A percentile compares a stretch with the other conserved stretches of the same genome.
Conservation (phyloP, 2,329 filamentous ascomycete species). For the Sordariomycetes sp. region DNA sequence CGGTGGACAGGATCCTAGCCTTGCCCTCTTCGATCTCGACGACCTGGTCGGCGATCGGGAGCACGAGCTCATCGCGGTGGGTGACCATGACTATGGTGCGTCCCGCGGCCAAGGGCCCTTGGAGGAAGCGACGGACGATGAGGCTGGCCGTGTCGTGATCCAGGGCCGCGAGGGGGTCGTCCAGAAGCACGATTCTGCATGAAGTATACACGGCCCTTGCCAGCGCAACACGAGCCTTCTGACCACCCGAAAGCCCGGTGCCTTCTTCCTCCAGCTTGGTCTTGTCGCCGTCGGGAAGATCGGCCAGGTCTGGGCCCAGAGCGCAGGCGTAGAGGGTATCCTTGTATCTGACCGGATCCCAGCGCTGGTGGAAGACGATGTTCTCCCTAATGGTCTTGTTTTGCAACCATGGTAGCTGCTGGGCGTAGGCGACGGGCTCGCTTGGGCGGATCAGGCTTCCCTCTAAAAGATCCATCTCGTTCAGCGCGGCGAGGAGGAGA, state of each 20-base stretch:
- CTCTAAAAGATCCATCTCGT: conserved; percentile 57
- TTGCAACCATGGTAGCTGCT: conserved; percentile 57
- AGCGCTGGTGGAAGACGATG: conserved; percentile 51
- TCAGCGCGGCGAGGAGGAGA: conserved; percentile 47
- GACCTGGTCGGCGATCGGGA: conserved; percentile 63
- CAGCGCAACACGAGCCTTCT: conserved; percentile 54
- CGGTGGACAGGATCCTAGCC: conserved; percentile 37
- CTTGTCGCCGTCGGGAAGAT: conserved; percentile 47
- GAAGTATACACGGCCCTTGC: conserved; percentile 53
- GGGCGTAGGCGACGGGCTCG: conserved; percentile 44
- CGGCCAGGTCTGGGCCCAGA: conserved; percentile 43
- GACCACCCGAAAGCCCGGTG: conserved; percentile 53
- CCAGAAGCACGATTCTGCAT: conserved; percentile 47
- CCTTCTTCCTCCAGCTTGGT: conserved; percentile 54
- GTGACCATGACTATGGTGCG: conserved; percentile 74
- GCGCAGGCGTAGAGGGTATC: conserved; percentile 53
- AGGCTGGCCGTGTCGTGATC: conserved; percentile 53
- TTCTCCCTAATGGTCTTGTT: conserved; percentile 58
- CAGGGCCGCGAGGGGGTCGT: conserved; percentile 54
- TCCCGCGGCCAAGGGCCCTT: conserved; percentile 47
- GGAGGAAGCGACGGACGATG: conserved; percentile 53
- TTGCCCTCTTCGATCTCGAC: conserved; percentile 58
- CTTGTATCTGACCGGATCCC: conserved; percentile 46
- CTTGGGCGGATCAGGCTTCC: conserved; percentile 36
- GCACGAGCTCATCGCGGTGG: conserved; percentile 69